phyloP scores from a whole-genome alignment of 345 rosid species.

The Eucalyptus camaldulensis region DNA sequence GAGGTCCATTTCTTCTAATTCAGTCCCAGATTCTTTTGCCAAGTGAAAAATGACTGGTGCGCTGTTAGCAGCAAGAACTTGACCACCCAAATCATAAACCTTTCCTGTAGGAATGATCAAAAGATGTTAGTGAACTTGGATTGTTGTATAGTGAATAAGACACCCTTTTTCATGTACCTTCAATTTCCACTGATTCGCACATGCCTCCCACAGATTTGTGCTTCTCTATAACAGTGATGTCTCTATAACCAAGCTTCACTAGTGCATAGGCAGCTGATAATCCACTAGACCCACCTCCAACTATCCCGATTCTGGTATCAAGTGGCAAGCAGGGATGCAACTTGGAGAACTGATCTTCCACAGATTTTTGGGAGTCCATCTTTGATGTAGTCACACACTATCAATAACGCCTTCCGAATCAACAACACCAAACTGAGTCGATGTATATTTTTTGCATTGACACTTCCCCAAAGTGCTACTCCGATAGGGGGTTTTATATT shows the following conservation, averaged over 20 bases:
- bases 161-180: constrained; percentile 18
- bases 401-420: neutral
- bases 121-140: neutral
- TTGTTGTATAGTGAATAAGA: neutral
- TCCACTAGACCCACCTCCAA: constrained; percentile 64
- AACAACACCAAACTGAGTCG: neutral
- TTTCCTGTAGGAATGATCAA: constrained; percentile 18
- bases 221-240: constrained; percentile 49
- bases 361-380: constrained; percentile 27
- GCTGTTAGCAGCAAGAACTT: constrained; percentile 62
- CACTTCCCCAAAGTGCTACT: neutral
- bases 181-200: constrained; percentile 64
- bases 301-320: constrained; percentile 39
- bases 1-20: constrained; percentile 51
- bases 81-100: constrained; percentile 62
- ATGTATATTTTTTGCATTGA: neutral
- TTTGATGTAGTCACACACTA: neutral
- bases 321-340: constrained; percentile 48
- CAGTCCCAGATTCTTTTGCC: constrained; percentile 41
- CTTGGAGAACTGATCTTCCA: constrained; percentile 48
- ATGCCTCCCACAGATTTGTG: constrained; percentile 48
- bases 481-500: neutral
- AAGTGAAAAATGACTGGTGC: constrained; percentile 52
- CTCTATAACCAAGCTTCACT: constrained; percentile 38
- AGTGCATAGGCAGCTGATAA: constrained; percentile 56